Base-by-base conservation (phyloP, 2,329 filamentous ascomycete genomes). In the Calonectria ilicicola region DNA sequence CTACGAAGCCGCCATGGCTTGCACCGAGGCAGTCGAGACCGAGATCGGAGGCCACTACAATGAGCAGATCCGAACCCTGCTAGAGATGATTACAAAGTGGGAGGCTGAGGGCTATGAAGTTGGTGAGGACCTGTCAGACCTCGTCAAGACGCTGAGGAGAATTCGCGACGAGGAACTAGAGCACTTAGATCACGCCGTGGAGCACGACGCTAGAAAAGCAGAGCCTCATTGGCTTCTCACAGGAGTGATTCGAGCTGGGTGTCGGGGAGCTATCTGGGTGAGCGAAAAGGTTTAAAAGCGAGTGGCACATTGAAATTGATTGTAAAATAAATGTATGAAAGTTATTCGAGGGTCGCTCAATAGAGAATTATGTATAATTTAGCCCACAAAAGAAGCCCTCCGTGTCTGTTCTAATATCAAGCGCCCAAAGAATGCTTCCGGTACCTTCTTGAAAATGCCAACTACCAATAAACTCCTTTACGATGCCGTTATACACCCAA, bases 11-110 rank as follows among this genome's bases (percentile, higher is more conserved):
- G 96, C 97, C 42, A 99, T 99, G 97, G 97, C 97, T 15, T 99
- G 97, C 83, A 98, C 97, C 0, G 97, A 99, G 85, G 97, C 97
- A 1, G 96, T 99, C 1, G 97, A 99, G 88, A 99, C 96, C 8
- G 97, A 98, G 87, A 99, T 99, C 75, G 97, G 97, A 2, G 92
- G 92, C 32, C 97, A 99, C 85, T 99, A 99, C 83, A 98, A 98
- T 82, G 92, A 92, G 75, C 97, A 99, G 86, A 95, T 99, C 49
- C 88, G 95, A 29, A 90, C 91, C 66, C 85, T 99, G 78, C 84
- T 98, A 46, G 92, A 93, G 74, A 98, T 98, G 93, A 90, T 95
- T 70, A 87, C 90, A 9, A 90, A 93, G 76, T 94, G 95, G 87
- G 91, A 96, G 84, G 88, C 87, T 10, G 89, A 92, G 62, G 96